A percentile compares a stretch with the other conserved stretches of the same genome.
Evolutionary conservation across 2,329 filamentous ascomycete species (phyloP).

Genomic region (Fusarium sp.): DNA sequence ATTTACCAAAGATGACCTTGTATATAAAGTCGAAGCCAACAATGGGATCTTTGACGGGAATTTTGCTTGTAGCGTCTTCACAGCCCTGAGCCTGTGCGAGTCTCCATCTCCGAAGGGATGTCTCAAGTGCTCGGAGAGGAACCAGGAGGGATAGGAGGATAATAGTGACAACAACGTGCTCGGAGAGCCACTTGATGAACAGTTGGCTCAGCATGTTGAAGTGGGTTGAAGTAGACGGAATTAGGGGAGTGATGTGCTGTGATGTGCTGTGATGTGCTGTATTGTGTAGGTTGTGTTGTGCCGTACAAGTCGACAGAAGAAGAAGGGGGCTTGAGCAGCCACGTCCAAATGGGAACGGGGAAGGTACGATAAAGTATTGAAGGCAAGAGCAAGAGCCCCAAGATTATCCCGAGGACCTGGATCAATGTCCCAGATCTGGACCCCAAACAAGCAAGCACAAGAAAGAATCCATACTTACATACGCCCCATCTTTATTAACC

Average conservation of each 20-base stretch:
- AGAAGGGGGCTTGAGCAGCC: conserved; percentile 27
- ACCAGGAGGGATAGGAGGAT: conserved; percentile 39
- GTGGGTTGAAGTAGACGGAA: background rate
- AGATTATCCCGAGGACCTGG: conserved; percentile 45
- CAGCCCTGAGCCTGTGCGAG: conserved; percentile 45
- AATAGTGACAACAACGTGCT: conserved; percentile 36
- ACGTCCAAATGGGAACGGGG: conserved; percentile 33
- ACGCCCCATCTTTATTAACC: conserved; percentile 18
- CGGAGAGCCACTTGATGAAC: conserved; percentile 30
- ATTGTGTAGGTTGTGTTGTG: too few relatives aligned
- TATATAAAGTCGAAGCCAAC: conserved; percentile 55
- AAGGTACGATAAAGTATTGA: too few relatives aligned
- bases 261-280: too few relatives aligned
- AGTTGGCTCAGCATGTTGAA: conserved; percentile 38
- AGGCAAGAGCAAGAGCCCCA: conserved; percentile 8
- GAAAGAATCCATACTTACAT: conserved; percentile 12
- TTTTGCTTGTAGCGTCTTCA: conserved; percentile 39
- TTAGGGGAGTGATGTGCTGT: conserved; percentile 10
- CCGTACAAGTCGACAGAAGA: background rate
- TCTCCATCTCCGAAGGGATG: conserved; percentile 27
- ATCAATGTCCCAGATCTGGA: conserved; percentile 48
- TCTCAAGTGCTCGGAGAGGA: conserved; percentile 29
- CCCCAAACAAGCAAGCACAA: conserved; percentile 28
- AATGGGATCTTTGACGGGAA: conserved; percentile 50
- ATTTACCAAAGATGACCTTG: conserved; percentile 46